These are phyloP conservation scores for Linnemannia hyalina DNA, from an alignment of 192 early-diverging fungal species.

Conservation along the genomic window DNA sequence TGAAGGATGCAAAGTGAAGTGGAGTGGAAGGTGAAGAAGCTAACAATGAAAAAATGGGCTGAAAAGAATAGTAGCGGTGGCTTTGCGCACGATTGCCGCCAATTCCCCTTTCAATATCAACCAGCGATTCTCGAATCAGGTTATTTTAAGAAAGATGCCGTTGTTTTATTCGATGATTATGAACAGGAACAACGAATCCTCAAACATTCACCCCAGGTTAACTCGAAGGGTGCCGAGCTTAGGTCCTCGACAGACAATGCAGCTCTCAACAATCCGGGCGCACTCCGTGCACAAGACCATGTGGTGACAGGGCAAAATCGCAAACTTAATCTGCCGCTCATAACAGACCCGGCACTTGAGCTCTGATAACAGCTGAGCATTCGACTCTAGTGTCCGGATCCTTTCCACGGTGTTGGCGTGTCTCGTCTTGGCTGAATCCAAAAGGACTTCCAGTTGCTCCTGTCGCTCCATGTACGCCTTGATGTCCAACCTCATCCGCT, in stretches of 20 bases:
- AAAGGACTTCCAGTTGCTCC: neutral
- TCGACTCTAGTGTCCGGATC: slow-evolving; percentile 11
- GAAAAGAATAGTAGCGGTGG: too few relatives aligned
- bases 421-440: neutral
- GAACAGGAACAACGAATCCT: neutral
- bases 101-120: too few relatives aligned
- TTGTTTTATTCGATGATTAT: neutral
- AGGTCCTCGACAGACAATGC: slow-evolving; percentile 51
- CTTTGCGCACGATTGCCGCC: too few relatives aligned
- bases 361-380: slow-evolving; percentile 14
- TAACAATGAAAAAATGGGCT: neutral
- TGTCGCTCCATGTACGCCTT: neutral
- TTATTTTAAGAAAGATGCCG: too few relatives aligned
- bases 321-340: slow-evolving; percentile 46
- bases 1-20: neutral
- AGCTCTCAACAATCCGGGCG: slow-evolving; percentile 42
- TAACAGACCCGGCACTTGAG: slow-evolving; percentile 62
- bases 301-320: slow-evolving; percentile 58
- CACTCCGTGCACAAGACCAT: slow-evolving; percentile 57
- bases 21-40: neutral
- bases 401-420: neutral
- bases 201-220: slow-evolving; percentile 9
- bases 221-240: slow-evolving; percentile 38
- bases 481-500: neutral
- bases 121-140: too few relatives aligned